Evolutionary conservation across 1,139 yeast species (phyloP).

Genomic region (Saccharomyces hybrid): DNA sequence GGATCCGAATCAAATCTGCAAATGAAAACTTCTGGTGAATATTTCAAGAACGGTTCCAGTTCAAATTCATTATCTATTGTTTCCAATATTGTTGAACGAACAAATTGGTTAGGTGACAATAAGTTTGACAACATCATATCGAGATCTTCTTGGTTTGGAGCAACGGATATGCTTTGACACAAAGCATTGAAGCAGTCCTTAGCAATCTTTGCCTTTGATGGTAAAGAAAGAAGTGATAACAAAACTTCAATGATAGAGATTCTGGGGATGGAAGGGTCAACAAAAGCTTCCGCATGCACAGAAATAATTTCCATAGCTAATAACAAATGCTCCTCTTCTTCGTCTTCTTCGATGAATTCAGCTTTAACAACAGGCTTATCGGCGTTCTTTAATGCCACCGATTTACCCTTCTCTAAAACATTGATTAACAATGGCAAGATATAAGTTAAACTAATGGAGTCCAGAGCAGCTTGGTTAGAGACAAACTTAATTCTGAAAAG

Average conservation of each 20-base stretch:
- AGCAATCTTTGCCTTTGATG: constrained; percentile 71
- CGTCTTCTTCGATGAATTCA: constrained; percentile 71
- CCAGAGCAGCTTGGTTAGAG: constrained; percentile 66
- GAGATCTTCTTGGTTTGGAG: constrained; percentile 51
- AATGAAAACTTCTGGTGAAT: constrained; percentile 68
- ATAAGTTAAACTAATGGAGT: constrained; percentile 60
- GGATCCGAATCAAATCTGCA: constrained; percentile 68
- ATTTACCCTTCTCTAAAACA: constrained; percentile 54
- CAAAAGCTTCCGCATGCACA: constrained; percentile 67
- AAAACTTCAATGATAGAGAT: constrained; percentile 52
- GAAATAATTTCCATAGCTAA: constrained; percentile 72
- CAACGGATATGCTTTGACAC: constrained; percentile 65
- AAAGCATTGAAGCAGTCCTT: constrained; percentile 75
- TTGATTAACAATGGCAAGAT: constrained; percentile 63
- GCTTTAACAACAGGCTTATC: constrained; percentile 43
- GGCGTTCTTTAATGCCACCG: constrained; percentile 44
- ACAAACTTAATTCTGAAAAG: constrained; percentile 70
- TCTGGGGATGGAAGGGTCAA: constrained; percentile 63
- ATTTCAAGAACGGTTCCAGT: constrained; percentile 45
- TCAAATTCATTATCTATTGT: constrained; percentile 84
- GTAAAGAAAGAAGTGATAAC: constrained; percentile 58
- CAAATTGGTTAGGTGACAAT: constrained; percentile 58
- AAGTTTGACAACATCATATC: constrained; percentile 50
- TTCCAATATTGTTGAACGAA: constrained; percentile 72
- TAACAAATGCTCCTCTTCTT: constrained; percentile 78